phyloP scores from a whole-genome alignment of 169 alveolate species.

The Babesia divergens region DNA sequence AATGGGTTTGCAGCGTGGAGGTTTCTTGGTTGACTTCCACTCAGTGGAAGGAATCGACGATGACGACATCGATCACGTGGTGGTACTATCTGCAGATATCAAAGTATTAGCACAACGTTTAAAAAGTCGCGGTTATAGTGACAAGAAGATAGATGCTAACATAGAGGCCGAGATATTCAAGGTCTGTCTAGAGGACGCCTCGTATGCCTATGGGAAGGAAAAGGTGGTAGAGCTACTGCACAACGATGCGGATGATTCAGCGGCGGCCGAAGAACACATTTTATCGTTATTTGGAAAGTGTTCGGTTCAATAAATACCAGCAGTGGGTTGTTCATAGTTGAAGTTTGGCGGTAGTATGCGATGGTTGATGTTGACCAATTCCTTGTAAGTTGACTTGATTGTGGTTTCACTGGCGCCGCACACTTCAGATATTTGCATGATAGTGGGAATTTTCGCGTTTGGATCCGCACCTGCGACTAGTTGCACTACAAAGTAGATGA shows the following conservation, averaged over 20 bases:
- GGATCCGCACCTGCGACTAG: constrained; percentile 27
- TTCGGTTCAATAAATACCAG: neutral
- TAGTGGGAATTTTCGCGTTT: constrained; percentile 16
- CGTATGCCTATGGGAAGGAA: constrained; percentile 29
- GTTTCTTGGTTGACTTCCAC: constrained; percentile 72
- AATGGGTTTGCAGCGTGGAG: constrained; percentile 38
- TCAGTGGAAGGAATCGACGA: constrained; percentile 53
- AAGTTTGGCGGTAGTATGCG: constrained; percentile 62
- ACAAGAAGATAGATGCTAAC: constrained; percentile 64
- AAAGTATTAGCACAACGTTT: constrained; percentile 51
- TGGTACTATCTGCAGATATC: constrained; percentile 46
- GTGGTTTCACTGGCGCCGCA: constrained; percentile 71
- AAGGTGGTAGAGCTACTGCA: constrained; percentile 18
- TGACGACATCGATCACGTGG: constrained; percentile 29
- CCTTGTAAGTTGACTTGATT: constrained; percentile 68
- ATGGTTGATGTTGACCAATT: constrained; percentile 53
- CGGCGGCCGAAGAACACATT: constrained; percentile 5
- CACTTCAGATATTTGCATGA: constrained; percentile 63
- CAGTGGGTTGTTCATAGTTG: neutral
- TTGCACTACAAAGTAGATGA: constrained; percentile 72
- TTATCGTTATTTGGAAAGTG: neutral
- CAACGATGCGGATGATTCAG: constrained; percentile 30
- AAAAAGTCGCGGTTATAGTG: constrained; percentile 59
- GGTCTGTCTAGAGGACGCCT: constrained; percentile 63
- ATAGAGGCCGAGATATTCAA: constrained; percentile 73